Percentiles rank a stretch among this genome's conserved stretches.
Evolutionary conservation across 768 basidiomycete species (phyloP).

Genomic region (Tylopilus vinaceipallidus): DNA sequence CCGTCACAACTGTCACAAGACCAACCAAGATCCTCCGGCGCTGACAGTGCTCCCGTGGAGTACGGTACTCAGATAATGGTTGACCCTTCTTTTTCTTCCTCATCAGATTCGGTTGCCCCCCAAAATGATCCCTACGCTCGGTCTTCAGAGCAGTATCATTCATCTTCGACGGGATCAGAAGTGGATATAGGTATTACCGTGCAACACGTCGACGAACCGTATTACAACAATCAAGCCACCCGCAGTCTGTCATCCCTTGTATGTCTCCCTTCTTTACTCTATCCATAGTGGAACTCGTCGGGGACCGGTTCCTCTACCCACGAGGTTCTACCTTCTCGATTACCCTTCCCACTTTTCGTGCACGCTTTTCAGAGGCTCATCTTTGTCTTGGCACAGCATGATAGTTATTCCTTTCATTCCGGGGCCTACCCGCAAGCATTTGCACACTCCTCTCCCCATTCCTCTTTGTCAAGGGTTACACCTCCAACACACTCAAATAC

Average conservation of each 20-base stretch:
- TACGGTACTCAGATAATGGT: background rate
- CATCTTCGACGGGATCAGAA: background rate
- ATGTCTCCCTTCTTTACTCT: conserved; percentile 6
- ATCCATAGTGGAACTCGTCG: background rate
- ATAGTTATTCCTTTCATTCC: background rate
- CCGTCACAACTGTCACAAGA: background rate
- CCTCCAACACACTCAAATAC: conserved; percentile 26
- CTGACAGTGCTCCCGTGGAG: background rate
- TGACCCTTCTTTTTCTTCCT: conserved; percentile 7
- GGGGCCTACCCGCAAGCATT: conserved; percentile 7
- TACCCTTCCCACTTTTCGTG: background rate
- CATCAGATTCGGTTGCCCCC: background rate
- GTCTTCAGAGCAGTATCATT: conserved; percentile 4
- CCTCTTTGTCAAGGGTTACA: conserved; percentile 21
- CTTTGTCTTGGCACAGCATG: conserved; percentile 13
- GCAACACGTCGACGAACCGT: conserved; percentile 12
- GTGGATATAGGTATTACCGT: conserved; percentile 17
- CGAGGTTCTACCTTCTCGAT: background rate
- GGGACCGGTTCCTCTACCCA: background rate
- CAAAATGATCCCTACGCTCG: conserved; percentile 7
- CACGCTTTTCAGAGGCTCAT: conserved; percentile 2
- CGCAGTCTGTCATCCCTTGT: conserved; percentile 27
- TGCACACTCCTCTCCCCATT: conserved; percentile 18
- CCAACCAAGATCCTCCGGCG: background rate
- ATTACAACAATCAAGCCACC: conserved; percentile 14